Conservation (phyloP, 1,139 yeast species). For the Candida smagusa region DNA sequence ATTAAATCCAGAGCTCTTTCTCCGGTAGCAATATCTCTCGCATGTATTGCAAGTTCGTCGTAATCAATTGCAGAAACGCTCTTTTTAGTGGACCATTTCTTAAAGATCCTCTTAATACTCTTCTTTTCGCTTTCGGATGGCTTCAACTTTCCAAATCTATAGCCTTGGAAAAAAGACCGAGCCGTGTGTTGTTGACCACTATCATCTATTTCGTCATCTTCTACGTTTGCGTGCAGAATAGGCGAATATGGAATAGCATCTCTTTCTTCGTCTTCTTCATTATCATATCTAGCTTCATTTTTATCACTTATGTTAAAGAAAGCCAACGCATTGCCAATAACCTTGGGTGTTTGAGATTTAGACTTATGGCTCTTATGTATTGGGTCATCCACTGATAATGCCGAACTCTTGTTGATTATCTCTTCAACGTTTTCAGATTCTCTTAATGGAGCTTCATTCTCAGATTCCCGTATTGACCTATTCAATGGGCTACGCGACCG, state of each 20-base stretch:
- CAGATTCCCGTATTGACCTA: too few relatives aligned
- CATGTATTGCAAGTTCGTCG: slow-evolving; percentile 13
- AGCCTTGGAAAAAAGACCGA: too few relatives aligned
- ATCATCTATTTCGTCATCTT: slow-evolving; percentile 5
- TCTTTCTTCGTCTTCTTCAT: slow-evolving; percentile 24
- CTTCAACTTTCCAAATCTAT: too few relatives aligned
- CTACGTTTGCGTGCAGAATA: background rate
- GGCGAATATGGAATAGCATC: slow-evolving; percentile 12
- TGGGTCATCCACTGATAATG: background rate
- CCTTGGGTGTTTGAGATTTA: slow-evolving; percentile 14
- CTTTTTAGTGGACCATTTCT: slow-evolving; percentile 9
- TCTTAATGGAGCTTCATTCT: slow-evolving; percentile 7
- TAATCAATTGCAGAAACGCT: slow-evolving; percentile 17
- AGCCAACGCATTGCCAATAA: slow-evolving; percentile 28
- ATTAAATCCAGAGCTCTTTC: slow-evolving; percentile 63
- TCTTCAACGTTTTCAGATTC: slow-evolving; percentile 13
- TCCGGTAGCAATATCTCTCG: slow-evolving; percentile 31
- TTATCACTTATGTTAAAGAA: slow-evolving; percentile 24
- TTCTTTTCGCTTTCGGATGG: slow-evolving; percentile 1
- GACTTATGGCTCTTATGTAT: too few relatives aligned
- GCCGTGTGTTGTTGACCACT: slow-evolving; percentile 1
- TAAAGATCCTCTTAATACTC: slow-evolving; percentile 7
- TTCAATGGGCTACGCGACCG: too few relatives aligned
- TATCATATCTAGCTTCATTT: slow-evolving; percentile 23
- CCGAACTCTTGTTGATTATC: slow-evolving; percentile 9